Conservation (phyloP, 805 yeast species). For the Clavispora phyllophila region DNA sequence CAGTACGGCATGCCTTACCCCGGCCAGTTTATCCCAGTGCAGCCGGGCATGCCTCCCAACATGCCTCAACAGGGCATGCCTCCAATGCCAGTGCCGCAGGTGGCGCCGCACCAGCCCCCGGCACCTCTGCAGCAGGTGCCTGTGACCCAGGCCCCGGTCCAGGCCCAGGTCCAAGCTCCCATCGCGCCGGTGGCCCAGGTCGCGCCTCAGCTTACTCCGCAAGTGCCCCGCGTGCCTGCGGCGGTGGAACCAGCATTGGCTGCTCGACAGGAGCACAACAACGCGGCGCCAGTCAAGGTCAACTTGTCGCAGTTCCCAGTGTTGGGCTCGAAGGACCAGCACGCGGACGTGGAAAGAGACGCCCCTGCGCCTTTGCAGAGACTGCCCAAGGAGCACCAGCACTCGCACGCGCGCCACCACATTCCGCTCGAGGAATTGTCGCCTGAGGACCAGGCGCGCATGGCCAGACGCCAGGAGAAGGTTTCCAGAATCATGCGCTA, state of each 20-base stretch:
- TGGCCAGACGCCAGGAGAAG: constrained; percentile 65
- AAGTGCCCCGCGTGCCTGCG: constrained; percentile 6
- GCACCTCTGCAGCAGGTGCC: constrained; percentile 8
- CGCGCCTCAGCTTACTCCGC: constrained; percentile 7
- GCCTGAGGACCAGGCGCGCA: constrained; percentile 68
- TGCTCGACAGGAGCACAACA: too few relatives aligned
- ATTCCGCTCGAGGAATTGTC: constrained; percentile 37
- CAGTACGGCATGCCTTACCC: constrained; percentile 26
- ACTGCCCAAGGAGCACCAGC: constrained; percentile 1
- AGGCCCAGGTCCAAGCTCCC: too few relatives aligned
- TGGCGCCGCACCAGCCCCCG: constrained; percentile 9
- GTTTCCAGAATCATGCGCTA: constrained; percentile 71
- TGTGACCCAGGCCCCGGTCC: too few relatives aligned
- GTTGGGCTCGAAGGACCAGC: constrained; percentile 42
- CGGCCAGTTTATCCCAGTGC: constrained; percentile 21
- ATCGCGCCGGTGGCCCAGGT: too few relatives aligned
- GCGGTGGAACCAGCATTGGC: constrained; percentile 3
- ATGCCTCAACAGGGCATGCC: not conserved
- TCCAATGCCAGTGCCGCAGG: not conserved
- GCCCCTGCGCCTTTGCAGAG: constrained; percentile 6
- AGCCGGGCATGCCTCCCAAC: constrained; percentile 7
- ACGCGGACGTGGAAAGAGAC: constrained; percentile 13
- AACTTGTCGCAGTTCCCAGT: constrained; percentile 51
- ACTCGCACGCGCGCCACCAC: constrained; percentile 21
- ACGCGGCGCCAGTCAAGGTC: too few relatives aligned